Base-by-base conservation (phyloP, 1,284 basidiomycete genomes). In the Leccinum solheimii region DNA sequence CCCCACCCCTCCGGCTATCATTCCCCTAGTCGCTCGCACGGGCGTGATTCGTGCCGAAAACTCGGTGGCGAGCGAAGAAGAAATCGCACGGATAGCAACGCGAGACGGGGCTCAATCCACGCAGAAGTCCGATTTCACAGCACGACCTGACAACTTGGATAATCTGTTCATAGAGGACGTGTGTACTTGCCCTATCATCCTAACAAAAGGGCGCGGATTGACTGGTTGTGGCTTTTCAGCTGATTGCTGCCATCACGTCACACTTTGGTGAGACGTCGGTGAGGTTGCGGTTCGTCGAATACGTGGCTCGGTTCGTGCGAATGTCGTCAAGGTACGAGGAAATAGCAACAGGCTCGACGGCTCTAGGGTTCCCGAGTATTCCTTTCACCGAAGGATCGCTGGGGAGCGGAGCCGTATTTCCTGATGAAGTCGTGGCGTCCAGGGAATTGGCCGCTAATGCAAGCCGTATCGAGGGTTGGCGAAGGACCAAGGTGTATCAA, bases 141-240 rank as follows among this genome's bases (percentile, higher is more conserved):
- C 79, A 49, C 89, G 87, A 69, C 71, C 79, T 43, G 92, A 91
- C 65, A 87, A 83, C 61, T 79, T 85, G 32, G 96, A 98, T 71
- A 91, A 87, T 66, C 66, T 90, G 13, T 97, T 98, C 76, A 92
- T 98, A 72, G 94, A 98, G 62, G 96, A 98, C 70, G 94, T 95
- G 66, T 72, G 90, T 83, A 45, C 19, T 19, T 45, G 2, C 10
- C 60, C 27, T 50, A 9, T 7, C 9, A n/a, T 57, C 65, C 76
- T 71, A 69, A 50, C 61, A 67, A 34, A 38, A 26, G 40, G 9
- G 40, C 10, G 5, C 38, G 45, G 16, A 56, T 61, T 66, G 52
- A 66, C 55, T 55, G 50, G 36, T 55, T 30, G 14, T 5, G 43
- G 3, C 14, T 58, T 58, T 62, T n/a, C 26, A 90, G 88, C 83